Percentiles rank a stretch among this genome's conserved stretches.
Conservation (phyloP, 352 stramenopile species). For the Pythium brassicae region DNA sequence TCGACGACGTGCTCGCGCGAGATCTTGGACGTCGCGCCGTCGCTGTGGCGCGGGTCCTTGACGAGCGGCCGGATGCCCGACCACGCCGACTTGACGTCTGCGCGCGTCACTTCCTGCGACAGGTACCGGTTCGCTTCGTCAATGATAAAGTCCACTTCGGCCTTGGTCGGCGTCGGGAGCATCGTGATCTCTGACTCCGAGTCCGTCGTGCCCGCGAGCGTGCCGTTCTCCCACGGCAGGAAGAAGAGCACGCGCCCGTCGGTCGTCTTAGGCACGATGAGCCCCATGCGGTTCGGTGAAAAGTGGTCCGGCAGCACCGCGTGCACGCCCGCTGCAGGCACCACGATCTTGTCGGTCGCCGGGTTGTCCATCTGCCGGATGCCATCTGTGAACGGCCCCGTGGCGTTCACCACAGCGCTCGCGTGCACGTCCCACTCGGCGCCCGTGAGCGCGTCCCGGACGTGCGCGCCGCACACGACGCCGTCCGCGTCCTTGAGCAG, state of each 20-base stretch:
- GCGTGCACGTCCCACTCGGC: constrained; percentile 89
- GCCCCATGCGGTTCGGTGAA: constrained; percentile 91
- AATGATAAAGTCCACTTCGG: constrained; percentile 95
- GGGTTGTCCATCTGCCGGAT: constrained; percentile 93
- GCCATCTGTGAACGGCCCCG: constrained; percentile 90
- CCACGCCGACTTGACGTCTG: constrained; percentile 94
- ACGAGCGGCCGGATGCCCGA: constrained; percentile 95
- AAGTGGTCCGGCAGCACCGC: constrained; percentile 95
- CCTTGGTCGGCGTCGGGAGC: constrained; percentile 87
- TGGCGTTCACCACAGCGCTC: constrained; percentile 92
- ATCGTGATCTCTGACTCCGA: constrained; percentile 93
- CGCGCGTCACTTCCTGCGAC: constrained; percentile 80
- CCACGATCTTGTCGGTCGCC: constrained; percentile 86
- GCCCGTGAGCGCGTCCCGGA: constrained; percentile 87
- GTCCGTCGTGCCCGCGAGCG: constrained; percentile 92
- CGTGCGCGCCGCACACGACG: constrained; percentile 81
- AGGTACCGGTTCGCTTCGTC: constrained; percentile 91
- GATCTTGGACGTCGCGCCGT: constrained; percentile 84
- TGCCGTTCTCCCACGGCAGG: constrained; percentile 94
- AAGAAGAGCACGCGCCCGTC: constrained; percentile 95
- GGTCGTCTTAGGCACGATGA: constrained; percentile 96
- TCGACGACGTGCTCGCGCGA: constrained; percentile 94
- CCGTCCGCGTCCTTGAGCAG: constrained; percentile 86
- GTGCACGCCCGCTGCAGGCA: constrained; percentile 93
- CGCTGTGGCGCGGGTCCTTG: constrained; percentile 81